Conservation (phyloP, 176 grass and related monocot genomes). For the Bolboschoenus planiculmis region DNA sequence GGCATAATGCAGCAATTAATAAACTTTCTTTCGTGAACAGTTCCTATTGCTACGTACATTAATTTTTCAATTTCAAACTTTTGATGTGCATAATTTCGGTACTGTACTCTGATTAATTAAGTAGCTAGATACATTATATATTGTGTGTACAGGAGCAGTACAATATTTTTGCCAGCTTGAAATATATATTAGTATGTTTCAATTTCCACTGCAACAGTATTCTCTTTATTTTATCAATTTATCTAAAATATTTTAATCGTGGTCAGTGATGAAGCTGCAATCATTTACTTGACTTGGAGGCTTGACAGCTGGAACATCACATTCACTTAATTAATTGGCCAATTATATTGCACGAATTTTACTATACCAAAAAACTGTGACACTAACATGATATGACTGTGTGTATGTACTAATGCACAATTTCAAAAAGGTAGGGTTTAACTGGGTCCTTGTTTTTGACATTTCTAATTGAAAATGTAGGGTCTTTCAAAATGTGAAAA, state of each 20-base stretch:
- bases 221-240: background rate
- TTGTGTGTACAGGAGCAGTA: background rate
- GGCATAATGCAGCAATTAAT: too few relatives aligned
- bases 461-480: background rate
- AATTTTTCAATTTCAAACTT: background rate
- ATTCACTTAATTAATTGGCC: background rate
- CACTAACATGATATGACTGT: background rate
- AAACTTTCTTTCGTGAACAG: too few relatives aligned
- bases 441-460: background rate
- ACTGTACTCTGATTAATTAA: too few relatives aligned
- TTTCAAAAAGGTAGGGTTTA: background rate
- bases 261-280: background rate
- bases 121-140: background rate
- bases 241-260: background rate
- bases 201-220: background rate
- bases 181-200: background rate
- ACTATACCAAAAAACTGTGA: background rate
- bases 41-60: too few relatives aligned
- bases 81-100: background rate
- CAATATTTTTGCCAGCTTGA: background rate
- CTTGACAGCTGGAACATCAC: constrained; percentile 3
- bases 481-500: background rate
- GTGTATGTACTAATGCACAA: background rate
- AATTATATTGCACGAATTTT: background rate
- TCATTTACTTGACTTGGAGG: background rate